These are phyloP conservation scores for Diaporthe aspalathi DNA, from an alignment of 2,329 filamentous ascomycete genomes.

Conservation along the genomic window DNA sequence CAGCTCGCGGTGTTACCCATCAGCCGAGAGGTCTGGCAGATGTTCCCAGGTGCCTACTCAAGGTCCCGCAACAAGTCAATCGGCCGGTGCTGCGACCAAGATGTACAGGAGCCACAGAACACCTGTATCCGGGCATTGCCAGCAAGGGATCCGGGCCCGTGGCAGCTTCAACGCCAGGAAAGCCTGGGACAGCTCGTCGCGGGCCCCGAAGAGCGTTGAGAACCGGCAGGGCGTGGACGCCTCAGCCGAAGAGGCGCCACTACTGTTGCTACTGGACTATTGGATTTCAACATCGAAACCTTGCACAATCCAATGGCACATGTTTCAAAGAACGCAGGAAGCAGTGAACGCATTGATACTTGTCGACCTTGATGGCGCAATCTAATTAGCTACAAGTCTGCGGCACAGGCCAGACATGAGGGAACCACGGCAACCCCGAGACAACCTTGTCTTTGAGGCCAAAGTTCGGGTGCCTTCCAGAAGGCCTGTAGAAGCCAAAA, in stretches of 20 bases:
- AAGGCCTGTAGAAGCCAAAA: constrained; percentile 22
- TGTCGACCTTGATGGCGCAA: not conserved
- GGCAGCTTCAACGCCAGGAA: not conserved
- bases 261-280: not conserved
- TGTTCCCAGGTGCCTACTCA: too few species aligned
- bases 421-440: constrained; percentile 12
- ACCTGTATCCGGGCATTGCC: not conserved
- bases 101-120: constrained; percentile 1
- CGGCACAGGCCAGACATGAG: constrained; percentile 7
- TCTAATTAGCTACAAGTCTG: not conserved
- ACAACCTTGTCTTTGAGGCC: constrained; percentile 23
- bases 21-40: not conserved
- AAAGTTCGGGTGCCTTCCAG: constrained; percentile 26
- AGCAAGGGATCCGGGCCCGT: not conserved
- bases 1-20: not conserved
- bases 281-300: not conserved
- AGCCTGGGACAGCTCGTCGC: not conserved
- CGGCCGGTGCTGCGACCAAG: constrained; percentile 10
- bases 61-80: not conserved
- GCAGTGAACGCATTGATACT: constrained; percentile 6
- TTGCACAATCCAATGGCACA: constrained; percentile 2
- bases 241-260: not conserved
- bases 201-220: not conserved
- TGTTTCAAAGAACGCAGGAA: not conserved
- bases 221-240: not conserved